Base-by-base conservation (phyloP, 2,329 filamentous ascomycete species). In the Ophiostoma perfectum region DNA sequence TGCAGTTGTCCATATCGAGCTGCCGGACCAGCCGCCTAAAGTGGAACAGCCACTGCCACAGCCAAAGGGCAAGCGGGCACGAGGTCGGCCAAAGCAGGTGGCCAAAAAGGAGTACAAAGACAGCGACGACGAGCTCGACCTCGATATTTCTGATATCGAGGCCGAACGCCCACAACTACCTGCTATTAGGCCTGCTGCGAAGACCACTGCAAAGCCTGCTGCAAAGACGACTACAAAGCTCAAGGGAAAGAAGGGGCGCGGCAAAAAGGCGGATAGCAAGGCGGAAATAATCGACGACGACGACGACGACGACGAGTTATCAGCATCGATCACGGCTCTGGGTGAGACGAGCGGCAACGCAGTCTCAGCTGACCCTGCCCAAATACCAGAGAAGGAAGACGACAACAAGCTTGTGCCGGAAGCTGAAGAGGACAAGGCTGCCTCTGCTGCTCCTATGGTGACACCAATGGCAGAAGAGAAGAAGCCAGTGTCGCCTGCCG, bases 51-150 rank as follows among this genome's bases (percentile, higher is more conserved):
- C 49, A 0, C 27, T 11, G 12, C 16, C 42, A 38, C 39, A 41
- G 6, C 36, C 8, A 27, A 27, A 27, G 12, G 16, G 39, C n/a
- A 70, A 67, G 16, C 58, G 62, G 55, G 58, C 1, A 62, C 41
- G 38, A 47, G 70, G 67, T 38, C 66, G 67, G 4, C 60, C 67
- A 49, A 49, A 47, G 66, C 72, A 70, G 68, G 27, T 39, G 27
- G 39, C 64, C 4, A 60, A 12, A 36, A 47, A 63, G 14, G 55
- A 45, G n/a, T n/a, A 27, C 18, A 41, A 44, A 38, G 60, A 49
- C 45, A 58, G 58, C 12, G 38, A 52, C 2, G 45, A 68, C 16
- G 64, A 66, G 16, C 4, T 27, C 11, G 52, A 49, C 14, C 27
- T 27, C 27, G 42, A 44, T 44, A 7, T 39, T 2, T 7, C 44